These are phyloP conservation scores for Phytophthora macrochlamydospora DNA, from an alignment of 352 stramenopile genomes.

Conservation along the genomic window DNA sequence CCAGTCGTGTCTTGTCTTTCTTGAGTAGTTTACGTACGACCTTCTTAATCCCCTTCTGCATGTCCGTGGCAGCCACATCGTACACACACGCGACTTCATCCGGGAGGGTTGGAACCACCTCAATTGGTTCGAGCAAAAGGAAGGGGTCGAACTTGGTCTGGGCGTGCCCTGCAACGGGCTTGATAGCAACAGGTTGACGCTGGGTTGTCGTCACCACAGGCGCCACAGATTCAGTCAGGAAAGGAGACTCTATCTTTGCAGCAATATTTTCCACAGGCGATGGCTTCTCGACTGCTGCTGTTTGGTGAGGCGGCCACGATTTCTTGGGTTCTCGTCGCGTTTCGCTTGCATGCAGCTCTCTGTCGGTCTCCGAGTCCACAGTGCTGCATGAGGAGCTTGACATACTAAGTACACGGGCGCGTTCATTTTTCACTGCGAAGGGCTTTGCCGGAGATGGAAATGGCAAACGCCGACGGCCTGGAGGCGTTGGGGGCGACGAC, in stretches of 20 bases:
- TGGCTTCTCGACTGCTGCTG: background rate
- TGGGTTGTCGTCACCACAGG: no score
- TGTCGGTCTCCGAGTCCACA: slow-evolving; percentile 23
- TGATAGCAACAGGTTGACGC: no score
- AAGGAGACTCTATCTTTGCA: background rate
- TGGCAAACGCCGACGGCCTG: slow-evolving; percentile 11
- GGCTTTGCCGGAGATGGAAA: background rate
- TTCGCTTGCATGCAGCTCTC: slow-evolving; percentile 18
- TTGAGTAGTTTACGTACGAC: slow-evolving; percentile 71
- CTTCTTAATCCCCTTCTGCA: slow-evolving; percentile 80
- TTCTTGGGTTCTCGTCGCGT: background rate
- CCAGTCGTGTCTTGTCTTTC: slow-evolving; percentile 55
- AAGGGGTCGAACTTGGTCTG: slow-evolving; percentile 46
- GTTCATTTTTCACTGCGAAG: slow-evolving; percentile 14
- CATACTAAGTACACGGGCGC: slow-evolving; percentile 10
- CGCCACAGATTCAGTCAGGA: background rate
- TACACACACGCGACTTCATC: slow-evolving; percentile 66
- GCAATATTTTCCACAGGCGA: background rate
- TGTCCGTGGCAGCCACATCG: slow-evolving; percentile 58
- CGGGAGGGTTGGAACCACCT: slow-evolving; percentile 49
- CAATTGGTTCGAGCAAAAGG: slow-evolving; percentile 53
- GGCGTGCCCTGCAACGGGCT: background rate
- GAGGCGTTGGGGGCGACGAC: slow-evolving; percentile 4
- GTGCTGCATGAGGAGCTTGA: slow-evolving; percentile 29
- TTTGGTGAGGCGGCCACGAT: background rate